phyloP scores from a whole-genome alignment of 192 early-diverging fungal genomes.

The Gamsiella multidivaricata region DNA sequence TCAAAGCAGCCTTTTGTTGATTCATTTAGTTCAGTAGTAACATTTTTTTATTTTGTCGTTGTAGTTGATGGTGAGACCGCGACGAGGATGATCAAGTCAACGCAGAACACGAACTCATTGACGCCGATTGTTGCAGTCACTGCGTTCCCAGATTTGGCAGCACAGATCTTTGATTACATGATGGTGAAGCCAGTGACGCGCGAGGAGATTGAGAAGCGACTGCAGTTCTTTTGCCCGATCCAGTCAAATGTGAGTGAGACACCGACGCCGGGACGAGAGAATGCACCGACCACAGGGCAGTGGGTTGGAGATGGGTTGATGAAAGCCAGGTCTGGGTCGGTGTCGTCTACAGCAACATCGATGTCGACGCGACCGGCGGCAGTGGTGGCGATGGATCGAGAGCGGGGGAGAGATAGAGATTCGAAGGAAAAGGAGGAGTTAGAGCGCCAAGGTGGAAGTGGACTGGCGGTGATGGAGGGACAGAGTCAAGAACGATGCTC shows the following conservation, averaged over 20 bases:
- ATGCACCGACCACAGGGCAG: conserved; percentile 4
- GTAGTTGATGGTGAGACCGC: conserved; percentile 92
- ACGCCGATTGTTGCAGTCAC: conserved; percentile 89
- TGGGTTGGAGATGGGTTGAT: background rate
- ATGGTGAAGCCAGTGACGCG: conserved; percentile 80
- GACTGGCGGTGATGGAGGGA: background rate
- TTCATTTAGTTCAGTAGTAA: no score
- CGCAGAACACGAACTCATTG: conserved; percentile 83
- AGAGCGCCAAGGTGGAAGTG: background rate
- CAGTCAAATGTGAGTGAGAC: conserved; percentile 36
- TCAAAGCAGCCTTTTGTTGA: no score
- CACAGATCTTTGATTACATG: conserved; percentile 74
- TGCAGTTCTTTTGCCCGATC: conserved; percentile 60
- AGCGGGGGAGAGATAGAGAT: background rate
- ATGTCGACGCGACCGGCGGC: background rate
- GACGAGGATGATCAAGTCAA: conserved; percentile 94
- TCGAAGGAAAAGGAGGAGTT: conserved; percentile 2
- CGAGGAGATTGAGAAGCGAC: conserved; percentile 64
- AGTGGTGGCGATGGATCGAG: background rate
- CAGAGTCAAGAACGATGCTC: background rate
- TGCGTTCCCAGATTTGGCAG: conserved; percentile 64
- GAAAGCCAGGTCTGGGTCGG: conserved; percentile 16
- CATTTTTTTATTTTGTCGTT: conserved; percentile 13
- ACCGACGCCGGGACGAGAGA: conserved; percentile 27
- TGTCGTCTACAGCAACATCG: conserved; percentile 22